Evolutionary conservation across 108 stramenopile species (phyloP).

Genomic region (Pseudonitzschia multistriata): DNA sequence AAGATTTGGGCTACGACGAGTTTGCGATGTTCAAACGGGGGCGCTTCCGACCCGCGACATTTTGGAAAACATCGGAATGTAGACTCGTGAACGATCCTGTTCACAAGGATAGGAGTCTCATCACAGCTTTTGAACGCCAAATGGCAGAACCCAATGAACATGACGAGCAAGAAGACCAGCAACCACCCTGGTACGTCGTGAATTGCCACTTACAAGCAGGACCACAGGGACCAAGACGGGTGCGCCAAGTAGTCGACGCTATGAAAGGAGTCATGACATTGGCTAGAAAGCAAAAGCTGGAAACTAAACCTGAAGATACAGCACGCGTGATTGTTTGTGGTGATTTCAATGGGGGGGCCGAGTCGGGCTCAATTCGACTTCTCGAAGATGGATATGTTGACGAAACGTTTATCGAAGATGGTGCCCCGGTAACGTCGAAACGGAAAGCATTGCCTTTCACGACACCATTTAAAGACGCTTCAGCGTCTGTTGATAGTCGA

Average conservation of each 20-base stretch:
- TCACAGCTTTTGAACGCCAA: constrained; percentile 69
- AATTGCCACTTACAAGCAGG: constrained; percentile 94
- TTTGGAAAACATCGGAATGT: constrained; percentile 80
- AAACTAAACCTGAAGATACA: constrained; percentile 38
- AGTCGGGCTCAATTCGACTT: constrained; percentile 74
- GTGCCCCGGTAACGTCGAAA: constrained; percentile 58
- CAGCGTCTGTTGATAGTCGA: constrained; percentile 4
- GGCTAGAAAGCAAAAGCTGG: constrained; percentile 56
- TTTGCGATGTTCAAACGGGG: constrained; percentile 76
- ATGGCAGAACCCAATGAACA: neutral
- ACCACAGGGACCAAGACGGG: constrained; percentile 68
- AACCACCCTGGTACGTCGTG: constrained; percentile 63
- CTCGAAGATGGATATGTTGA: constrained; percentile 73
- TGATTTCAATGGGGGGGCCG: constrained; percentile 85
- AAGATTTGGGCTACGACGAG: constrained; percentile 66
- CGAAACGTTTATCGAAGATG: constrained; percentile 76
- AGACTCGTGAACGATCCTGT: constrained; percentile 68
- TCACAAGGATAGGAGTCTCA: constrained; percentile 85
- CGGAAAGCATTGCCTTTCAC: constrained; percentile 61
- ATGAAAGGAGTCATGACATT: constrained; percentile 69
- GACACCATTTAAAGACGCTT: constrained; percentile 53
- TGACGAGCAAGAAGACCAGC: constrained; percentile 2
- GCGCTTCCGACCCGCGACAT: constrained; percentile 86
- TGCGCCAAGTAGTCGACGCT: constrained; percentile 85
- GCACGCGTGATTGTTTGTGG: constrained; percentile 77